Percentiles rank a stretch among this genome's conserved stretches.
Evolutionary conservation across 169 alveolate genomes (phyloP).

Genomic region (Plasmodium fragile): DNA sequence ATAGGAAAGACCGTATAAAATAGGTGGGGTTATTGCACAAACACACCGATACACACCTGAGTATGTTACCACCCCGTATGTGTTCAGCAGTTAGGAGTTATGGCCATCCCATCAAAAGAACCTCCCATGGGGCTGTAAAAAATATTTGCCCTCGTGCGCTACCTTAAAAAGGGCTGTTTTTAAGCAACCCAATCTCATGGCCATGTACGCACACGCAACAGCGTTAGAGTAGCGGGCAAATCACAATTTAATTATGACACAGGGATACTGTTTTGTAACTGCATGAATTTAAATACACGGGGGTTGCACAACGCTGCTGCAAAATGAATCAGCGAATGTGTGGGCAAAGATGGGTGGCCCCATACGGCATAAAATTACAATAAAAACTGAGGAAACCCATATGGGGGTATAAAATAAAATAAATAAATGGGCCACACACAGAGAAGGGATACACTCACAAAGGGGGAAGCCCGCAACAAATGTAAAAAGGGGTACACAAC

Average conservation of each 20-base stretch:
- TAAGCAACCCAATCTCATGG: neutral
- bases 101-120: neutral
- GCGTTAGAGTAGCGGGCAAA: neutral
- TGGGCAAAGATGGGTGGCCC: neutral
- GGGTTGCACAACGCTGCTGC: neutral
- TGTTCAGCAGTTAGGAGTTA: neutral
- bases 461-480: neutral
- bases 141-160: neutral
- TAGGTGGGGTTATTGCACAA: neutral
- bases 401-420: neutral
- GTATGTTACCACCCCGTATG: neutral
- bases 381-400: neutral
- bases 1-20: conserved; percentile 23
- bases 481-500: neutral
- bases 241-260: conserved; percentile 5
- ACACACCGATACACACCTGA: too few relatives aligned
- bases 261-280: neutral
- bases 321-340: neutral
- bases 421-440: neutral
- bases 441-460: neutral
- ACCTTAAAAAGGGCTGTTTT: neutral
- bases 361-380: neutral
- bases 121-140: neutral
- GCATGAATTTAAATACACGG: neutral
- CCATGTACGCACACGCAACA: neutral